phyloP scores from a whole-genome alignment of 305 asterid genomes.

The Solanum aculeatissimum region DNA sequence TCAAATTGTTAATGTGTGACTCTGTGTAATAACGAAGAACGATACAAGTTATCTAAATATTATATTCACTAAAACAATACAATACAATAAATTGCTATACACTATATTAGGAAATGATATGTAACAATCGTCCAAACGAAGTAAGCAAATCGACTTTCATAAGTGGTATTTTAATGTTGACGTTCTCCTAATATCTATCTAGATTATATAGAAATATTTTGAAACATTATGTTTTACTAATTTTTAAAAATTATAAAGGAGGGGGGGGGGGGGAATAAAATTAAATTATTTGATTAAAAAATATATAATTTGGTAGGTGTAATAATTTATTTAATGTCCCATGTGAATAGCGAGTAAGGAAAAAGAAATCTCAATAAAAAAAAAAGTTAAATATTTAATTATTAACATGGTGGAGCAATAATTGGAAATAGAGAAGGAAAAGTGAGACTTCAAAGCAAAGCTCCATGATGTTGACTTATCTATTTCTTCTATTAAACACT shows the following conservation, averaged over 20 bases:
- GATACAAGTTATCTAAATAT: no score
- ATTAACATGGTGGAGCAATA: neutral
- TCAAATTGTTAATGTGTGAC: no score
- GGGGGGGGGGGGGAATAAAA: no score
- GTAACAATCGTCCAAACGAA: no score
- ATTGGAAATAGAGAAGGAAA: neutral
- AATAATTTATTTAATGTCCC: neutral
- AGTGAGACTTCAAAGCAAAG: neutral
- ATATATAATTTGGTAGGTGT: neutral
- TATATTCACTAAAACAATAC: no score
- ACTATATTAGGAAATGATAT: no score
- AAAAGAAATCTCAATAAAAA: neutral
- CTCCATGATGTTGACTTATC: neutral
- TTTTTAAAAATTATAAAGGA: neutral
- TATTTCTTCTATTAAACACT: no score
- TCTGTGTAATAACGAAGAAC: no score
- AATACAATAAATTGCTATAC: no score
- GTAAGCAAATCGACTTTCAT: no score
- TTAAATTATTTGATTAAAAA: neutral
- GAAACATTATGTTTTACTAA: neutral
- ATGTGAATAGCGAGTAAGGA: neutral
- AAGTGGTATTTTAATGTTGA: no score
- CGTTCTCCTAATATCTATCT: neutral
- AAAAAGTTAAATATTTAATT: neutral
- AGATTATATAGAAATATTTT: neutral